Percentiles rank a stretch among this genome's conserved stretches.
Conservation (phyloP, 768 basidiomycete species). For the Tulasnella sp. region DNA sequence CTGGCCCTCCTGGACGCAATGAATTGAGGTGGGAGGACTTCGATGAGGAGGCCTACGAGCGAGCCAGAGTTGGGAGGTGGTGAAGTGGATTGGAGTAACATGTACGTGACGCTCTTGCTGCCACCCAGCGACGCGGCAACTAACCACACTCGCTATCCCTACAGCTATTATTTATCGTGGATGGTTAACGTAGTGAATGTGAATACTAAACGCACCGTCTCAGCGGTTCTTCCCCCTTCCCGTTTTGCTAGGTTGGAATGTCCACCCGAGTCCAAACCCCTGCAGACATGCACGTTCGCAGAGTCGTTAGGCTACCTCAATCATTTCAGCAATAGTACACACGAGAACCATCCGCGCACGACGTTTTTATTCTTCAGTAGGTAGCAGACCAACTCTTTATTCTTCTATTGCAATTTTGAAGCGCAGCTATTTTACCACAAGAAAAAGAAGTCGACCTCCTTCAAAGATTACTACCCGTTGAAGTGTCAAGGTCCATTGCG, state of each 20-base stretch:
- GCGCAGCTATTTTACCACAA: neutral
- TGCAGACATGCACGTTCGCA: no score
- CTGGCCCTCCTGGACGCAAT: neutral
- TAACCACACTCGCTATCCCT: neutral
- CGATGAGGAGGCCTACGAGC: conserved; percentile 19
- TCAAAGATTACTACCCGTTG: neutral
- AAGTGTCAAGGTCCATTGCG: neutral
- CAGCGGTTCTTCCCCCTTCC: neutral
- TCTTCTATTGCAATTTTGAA: neutral
- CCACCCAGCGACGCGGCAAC: neutral
- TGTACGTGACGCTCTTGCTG: neutral
- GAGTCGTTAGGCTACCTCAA: no score
- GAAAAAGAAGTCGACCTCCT: neutral
- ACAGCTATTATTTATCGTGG: neutral
- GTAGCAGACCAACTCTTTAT: neutral
- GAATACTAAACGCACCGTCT: neutral
- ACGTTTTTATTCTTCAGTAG: neutral
- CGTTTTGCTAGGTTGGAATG: neutral
- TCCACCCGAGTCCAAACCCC: no score
- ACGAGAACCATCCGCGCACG: neutral
- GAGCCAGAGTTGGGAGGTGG: conserved; percentile 12
- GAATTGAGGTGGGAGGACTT: conserved; percentile 16
- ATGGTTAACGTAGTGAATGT: neutral
- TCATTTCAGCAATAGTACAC: neutral
- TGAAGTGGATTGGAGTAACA: neutral